Evolutionary conservation across 2,329 filamentous ascomycete genomes (phyloP).

Genomic region (Pyricularia pennisetigena): DNA sequence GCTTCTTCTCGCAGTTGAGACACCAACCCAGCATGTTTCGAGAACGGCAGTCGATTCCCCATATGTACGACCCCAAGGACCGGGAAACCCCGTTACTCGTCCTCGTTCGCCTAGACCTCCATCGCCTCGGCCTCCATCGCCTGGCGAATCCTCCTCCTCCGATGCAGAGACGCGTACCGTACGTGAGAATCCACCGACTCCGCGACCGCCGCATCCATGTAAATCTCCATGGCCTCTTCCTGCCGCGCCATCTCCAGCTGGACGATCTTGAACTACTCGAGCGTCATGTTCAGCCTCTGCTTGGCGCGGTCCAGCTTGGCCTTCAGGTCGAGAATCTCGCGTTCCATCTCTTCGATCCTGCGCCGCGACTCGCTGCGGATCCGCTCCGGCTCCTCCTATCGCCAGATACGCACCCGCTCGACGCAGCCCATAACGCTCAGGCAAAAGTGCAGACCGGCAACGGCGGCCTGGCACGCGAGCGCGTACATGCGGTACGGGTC

Average conservation of each 20-base stretch:
- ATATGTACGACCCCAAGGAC: not conserved
- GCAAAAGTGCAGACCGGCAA: not conserved
- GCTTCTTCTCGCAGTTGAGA: too few relatives aligned
- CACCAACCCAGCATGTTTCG: too few relatives aligned
- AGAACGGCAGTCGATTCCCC: too few relatives aligned
- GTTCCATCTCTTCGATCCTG: not conserved
- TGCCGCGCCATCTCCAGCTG: not conserved
- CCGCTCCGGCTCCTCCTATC: not conserved
- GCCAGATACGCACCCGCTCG: slow-evolving; percentile 1
- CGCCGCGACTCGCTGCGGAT: not conserved
- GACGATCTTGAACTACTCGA: not conserved
- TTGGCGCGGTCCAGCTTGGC: not conserved
- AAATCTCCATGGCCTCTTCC: not conserved
- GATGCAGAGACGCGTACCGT: not conserved
- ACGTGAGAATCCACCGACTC: not conserved
- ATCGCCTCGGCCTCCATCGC: not conserved
- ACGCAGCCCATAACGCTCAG: slow-evolving; percentile 2
- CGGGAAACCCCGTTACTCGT: not conserved
- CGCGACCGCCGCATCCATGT: not conserved
- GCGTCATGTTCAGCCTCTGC: not conserved
- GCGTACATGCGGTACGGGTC: slow-evolving; percentile 5
- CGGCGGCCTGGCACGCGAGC: slow-evolving; percentile 1
- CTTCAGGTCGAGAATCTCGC: not conserved
- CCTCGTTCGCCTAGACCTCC: not conserved
- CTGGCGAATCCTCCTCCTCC: not conserved